Percentiles rank a stretch among this genome's conserved stretches.
phyloP scores from a whole-genome alignment of 208 protist genomes.

The Acanthamoeba divionensis region DNA sequence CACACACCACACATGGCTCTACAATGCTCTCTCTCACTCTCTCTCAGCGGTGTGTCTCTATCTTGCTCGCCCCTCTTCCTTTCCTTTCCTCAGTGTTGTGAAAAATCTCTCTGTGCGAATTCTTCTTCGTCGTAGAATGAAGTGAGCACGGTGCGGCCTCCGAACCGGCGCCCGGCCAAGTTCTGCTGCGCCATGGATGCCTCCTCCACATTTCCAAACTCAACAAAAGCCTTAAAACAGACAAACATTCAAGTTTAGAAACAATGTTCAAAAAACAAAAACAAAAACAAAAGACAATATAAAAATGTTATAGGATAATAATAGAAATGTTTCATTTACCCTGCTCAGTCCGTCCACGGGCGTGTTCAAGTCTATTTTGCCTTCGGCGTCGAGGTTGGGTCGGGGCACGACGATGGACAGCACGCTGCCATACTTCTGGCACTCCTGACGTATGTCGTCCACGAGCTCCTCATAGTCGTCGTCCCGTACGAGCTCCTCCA shows the following conservation, averaged over 20 bases:
- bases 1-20: too few relatives aligned
- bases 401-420: conserved; percentile 59
- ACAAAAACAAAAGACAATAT: neutral
- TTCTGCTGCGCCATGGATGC: conserved; percentile 49
- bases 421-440: conserved; percentile 62
- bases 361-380: neutral
- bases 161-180: conserved; percentile 65
- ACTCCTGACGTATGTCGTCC: conserved; percentile 59
- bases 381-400: conserved; percentile 15
- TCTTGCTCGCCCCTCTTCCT: too few relatives aligned
- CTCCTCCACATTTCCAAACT: conserved; percentile 54
- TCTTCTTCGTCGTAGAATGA: conserved; percentile 64
- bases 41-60: too few relatives aligned
- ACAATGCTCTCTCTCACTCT: too few relatives aligned
- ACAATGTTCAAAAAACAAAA: neutral
- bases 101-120: conserved; percentile 28
- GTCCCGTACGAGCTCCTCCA: conserved; percentile 58
- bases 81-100: neutral
- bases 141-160: conserved; percentile 55
- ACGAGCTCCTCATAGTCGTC: conserved; percentile 62
- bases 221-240: conserved; percentile 59
- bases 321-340: neutral
- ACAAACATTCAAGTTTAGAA: neutral
- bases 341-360: neutral
- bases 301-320: neutral